Conservation (phyloP, 441 rosid species). For the Omphalea diandra region DNA sequence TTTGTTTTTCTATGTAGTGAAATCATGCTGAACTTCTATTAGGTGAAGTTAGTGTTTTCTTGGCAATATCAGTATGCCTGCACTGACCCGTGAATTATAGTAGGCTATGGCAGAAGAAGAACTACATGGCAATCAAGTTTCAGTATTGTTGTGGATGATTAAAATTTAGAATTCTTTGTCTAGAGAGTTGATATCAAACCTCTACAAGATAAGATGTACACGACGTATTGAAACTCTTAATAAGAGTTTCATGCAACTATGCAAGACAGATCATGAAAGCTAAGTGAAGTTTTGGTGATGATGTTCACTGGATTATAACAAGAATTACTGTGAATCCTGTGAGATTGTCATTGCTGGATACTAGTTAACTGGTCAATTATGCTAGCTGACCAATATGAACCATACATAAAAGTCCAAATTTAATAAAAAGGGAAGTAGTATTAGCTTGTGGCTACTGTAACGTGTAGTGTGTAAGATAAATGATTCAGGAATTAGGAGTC, state of each 20-base stretch:
- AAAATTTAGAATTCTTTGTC: background rate
- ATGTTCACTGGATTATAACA: too few species aligned
- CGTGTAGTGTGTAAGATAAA: too few species aligned
- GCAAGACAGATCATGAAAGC: background rate
- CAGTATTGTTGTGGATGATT: background rate
- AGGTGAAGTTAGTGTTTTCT: background rate
- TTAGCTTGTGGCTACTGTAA: background rate
- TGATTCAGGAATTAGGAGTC: too few species aligned
- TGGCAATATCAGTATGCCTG: too few species aligned
- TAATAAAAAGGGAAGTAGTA: background rate
- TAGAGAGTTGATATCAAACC: background rate
- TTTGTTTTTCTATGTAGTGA: background rate
- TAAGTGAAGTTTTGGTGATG: slow-evolving; percentile 7
- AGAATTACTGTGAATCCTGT: too few species aligned
- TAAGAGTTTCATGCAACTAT: background rate
- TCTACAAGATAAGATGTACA: background rate
- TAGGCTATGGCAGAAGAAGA: background rate
- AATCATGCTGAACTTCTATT: background rate
- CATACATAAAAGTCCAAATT: background rate
- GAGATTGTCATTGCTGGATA: background rate
- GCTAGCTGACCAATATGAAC: background rate
- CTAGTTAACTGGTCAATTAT: background rate
- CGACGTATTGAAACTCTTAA: background rate
- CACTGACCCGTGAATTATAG: too few species aligned
- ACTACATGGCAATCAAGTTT: background rate